phyloP scores from a whole-genome alignment of 2,329 filamentous ascomycete species.

The Diaporthe citri region DNA sequence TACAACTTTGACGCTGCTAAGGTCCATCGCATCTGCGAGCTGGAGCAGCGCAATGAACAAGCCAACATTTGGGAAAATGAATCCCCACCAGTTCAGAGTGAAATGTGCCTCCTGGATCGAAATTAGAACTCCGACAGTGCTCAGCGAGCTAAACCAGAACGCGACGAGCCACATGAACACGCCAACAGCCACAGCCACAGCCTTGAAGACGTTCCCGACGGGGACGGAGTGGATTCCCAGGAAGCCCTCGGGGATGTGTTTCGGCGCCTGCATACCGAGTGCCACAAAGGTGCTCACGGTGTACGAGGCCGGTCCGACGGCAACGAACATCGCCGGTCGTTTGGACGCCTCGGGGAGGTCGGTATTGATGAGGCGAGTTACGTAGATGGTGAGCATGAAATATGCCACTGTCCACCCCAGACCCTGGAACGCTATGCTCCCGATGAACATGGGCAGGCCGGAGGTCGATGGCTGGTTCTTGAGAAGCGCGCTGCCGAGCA shows the following conservation, averaged over 20 bases:
- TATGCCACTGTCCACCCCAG: constrained; percentile 65
- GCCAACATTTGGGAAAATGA: constrained; percentile 71
- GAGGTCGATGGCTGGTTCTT: constrained; percentile 57
- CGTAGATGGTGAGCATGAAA: constrained; percentile 65
- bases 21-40: constrained; percentile 14
- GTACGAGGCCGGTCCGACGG: constrained; percentile 60
- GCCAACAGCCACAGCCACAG: constrained; percentile 58
- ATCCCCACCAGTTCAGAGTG: constrained; percentile 66
- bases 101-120: constrained; percentile 56
- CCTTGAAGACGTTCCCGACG: constrained; percentile 54
- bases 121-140: constrained; percentile 53
- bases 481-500: constrained; percentile 62
- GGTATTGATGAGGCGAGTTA: constrained; percentile 63
- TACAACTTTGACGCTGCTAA: not conserved
- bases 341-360: constrained; percentile 61
- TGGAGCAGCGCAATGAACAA: constrained; percentile 51
- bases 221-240: constrained; percentile 45
- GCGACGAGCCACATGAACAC: constrained; percentile 66
- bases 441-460: constrained; percentile 64
- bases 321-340: constrained; percentile 67
- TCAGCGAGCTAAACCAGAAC: constrained; percentile 65
- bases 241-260: constrained; percentile 42
- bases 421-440: constrained; percentile 64
- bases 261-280: constrained; percentile 53
- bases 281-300: constrained; percentile 64